Percentiles rank a stretch among this genome's conserved stretches.
Evolutionary conservation across 176 grass and related monocot species (phyloP).

Genomic region (Miscanthus lutarioriparius): DNA sequence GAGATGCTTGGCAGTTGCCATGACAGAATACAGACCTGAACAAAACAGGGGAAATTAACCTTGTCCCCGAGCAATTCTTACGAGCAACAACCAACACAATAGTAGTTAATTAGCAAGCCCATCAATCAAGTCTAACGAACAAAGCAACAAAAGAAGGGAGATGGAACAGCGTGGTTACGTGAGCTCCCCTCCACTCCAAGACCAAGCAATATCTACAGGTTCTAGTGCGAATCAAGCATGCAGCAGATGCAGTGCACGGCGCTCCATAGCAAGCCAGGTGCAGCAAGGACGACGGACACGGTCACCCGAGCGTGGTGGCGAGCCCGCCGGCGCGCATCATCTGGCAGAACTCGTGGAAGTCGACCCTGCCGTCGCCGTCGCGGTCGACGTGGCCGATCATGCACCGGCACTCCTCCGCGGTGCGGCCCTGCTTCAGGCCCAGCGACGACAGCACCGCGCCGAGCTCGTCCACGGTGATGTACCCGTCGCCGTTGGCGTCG

Average conservation of each 20-base stretch:
- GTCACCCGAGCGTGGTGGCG: constrained; percentile 51
- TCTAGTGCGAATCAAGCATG: neutral
- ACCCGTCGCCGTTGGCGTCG: constrained; percentile 79
- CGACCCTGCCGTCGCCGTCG: constrained; percentile 78
- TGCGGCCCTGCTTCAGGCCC: constrained; percentile 67
- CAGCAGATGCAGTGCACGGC: neutral
- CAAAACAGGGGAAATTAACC: neutral
- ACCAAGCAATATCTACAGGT: constrained; percentile 41
- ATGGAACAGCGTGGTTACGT: neutral
- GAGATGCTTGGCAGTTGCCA: neutral
- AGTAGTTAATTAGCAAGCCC: constrained; percentile 38
- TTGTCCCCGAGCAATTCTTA: constrained; percentile 6
- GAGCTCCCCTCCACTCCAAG: neutral
- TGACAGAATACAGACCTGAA: neutral
- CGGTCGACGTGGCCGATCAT: constrained; percentile 75
- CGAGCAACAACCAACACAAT: constrained; percentile 16
- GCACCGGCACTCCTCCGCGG: constrained; percentile 62
- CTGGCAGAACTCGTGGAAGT: constrained; percentile 73
- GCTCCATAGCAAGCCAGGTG: neutral
- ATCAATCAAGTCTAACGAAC: constrained; percentile 14
- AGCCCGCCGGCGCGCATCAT: constrained; percentile 80
- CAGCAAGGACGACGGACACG: neutral
- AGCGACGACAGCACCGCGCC: constrained; percentile 68
- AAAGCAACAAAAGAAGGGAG: constrained; percentile 8
- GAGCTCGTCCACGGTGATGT: constrained; percentile 82